Base-by-base conservation (phyloP, 1,284 basidiomycete genomes). In the Ganoderma sinense region DNA sequence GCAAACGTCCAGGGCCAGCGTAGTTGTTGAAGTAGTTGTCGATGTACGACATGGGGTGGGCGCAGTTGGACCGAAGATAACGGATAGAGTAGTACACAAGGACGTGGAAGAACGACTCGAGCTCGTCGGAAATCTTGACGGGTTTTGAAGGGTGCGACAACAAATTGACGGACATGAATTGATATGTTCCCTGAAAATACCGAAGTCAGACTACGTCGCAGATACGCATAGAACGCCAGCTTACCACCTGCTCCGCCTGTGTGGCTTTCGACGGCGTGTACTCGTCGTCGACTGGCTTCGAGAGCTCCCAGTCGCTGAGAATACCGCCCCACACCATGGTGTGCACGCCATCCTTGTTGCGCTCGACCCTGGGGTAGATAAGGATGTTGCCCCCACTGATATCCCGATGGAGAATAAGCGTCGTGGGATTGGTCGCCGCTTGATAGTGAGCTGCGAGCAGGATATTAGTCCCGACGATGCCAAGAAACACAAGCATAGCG, bases 261-360 rank as follows among this genome's bases (percentile, higher is more conserved):
- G 61, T 13, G 40, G 45, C 20, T 31, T 23, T 16, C 11, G 55
- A 56, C 8, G 55, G 2, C 4, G 18, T 43, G 0, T 23, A 1
- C 2, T 10, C 0, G 4, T n/a, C 26, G 1, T 53, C 43, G 1
- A 31, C 31, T 1, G 33, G 14, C 45, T 53, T 67, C 1, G 72
- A 61, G 2, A 70, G 40, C 29, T 73, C 72, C 72, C 72, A 73
- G 29, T 73, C 70, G 16, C 48, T 56, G 10, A 73, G 64, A 10
- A 68, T n/a, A 0, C 72, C 72, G 1, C 16, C n/a, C 63, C 66
- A 71, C 18, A 29, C 56, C 1, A 64, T 48, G 13, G 20, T 4
- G 10, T 11, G 6, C 1, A 2, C 0, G 4, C 48, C 31, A 5
- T 41, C 11, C 20, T 33, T 14, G 23, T 39, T 18, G 14, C 18